Evolutionary conservation across 345 rosid genomes (phyloP).

Genomic region (Iberis pinnata): DNA sequence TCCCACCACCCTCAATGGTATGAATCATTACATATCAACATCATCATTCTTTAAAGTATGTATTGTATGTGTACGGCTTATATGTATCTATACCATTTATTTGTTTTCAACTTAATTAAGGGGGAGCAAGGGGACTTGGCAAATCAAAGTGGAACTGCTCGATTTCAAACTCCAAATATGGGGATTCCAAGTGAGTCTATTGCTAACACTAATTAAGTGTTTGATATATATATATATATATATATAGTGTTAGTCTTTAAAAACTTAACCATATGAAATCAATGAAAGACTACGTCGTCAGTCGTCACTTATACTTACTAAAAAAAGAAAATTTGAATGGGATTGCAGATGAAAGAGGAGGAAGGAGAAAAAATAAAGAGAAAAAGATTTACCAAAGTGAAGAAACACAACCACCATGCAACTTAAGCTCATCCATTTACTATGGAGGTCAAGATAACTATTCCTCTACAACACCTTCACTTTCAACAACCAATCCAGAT

Average conservation of each 20-base stretch:
- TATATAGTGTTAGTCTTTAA: not conserved
- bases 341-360: constrained; percentile 26
- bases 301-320: not conserved
- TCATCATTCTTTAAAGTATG: not conserved
- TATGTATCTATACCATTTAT: not conserved
- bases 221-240: too few species aligned
- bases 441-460: constrained; percentile 93
- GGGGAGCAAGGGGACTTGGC: constrained; percentile 31
- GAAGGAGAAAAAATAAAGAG: constrained; percentile 32
- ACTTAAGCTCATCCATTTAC: constrained; percentile 75
- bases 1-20: constrained; percentile 29
- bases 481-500: constrained; percentile 35
- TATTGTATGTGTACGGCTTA: too few species aligned
- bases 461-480: constrained; percentile 35
- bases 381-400: constrained; percentile 42
- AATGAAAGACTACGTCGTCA: too few species aligned
- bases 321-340: constrained; percentile 4
- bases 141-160: constrained; percentile 34
- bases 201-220: not conserved
- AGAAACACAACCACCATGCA: constrained; percentile 55
- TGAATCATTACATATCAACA: not conserved
- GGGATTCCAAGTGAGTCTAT: constrained; percentile 21
- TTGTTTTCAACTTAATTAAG: constrained; percentile 19
- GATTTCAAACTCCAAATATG: constrained; percentile 37
- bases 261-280: too few species aligned